These are phyloP conservation scores for Tieghemostelium lacteum DNA, from an alignment of 78 protist genomes.

Conservation along the genomic window DNA sequence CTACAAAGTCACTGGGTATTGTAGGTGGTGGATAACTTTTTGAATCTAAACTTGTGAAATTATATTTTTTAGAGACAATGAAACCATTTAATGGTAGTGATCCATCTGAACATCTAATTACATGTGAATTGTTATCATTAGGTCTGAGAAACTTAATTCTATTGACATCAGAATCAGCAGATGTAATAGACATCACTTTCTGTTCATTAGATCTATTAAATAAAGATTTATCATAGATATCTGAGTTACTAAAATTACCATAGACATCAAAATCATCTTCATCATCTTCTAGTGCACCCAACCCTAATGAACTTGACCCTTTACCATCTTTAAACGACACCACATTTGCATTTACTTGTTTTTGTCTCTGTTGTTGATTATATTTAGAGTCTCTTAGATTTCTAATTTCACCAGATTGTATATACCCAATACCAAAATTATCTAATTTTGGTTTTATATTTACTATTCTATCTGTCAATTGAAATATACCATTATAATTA, in stretches of 20 bases:
- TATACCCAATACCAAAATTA: conserved; percentile 58
- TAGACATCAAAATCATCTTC: conserved; percentile 42
- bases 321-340: background rate
- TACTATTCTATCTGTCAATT: background rate
- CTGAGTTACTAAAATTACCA: background rate
- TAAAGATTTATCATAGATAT: background rate
- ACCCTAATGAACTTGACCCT: conserved; percentile 3
- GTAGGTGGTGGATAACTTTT: conserved; percentile 62
- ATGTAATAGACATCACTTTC: too few species aligned
- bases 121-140: background rate
- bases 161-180: background rate
- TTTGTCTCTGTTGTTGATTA: background rate
- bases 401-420: conserved; percentile 9
- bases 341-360: background rate
- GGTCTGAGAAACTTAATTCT: conserved; percentile 48
- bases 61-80: conserved; percentile 13
- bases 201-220: background rate
- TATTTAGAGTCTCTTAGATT: background rate
- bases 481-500: background rate
- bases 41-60: conserved; percentile 3
- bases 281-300: conserved; percentile 32
- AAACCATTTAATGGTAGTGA: conserved; percentile 38
- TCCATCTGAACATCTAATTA: conserved; percentile 45
- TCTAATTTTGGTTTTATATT: conserved; percentile 24
- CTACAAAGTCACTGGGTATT: conserved; percentile 13